Conservation (phyloP, 192 early-diverging fungal species). For the Umbelopsis ramanniana region DNA sequence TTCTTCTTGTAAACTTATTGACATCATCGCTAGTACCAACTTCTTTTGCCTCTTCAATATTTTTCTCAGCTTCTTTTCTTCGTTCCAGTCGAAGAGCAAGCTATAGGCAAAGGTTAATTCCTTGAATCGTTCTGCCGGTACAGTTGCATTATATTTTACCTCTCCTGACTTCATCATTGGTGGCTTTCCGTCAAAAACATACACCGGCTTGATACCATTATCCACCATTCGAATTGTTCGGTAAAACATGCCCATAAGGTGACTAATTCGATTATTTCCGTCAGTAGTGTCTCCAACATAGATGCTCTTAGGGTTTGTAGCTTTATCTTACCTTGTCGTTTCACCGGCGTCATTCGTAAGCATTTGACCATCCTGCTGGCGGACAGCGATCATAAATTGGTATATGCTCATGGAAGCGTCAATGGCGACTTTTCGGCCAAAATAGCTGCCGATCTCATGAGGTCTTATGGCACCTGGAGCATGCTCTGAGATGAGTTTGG, state of each 20-base stretch:
- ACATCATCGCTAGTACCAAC: constrained; percentile 78
- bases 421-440: constrained; percentile 95
- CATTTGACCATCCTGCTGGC: constrained; percentile 85
- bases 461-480: constrained; percentile 83
- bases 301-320: not conserved
- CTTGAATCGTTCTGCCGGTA: no score
- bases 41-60: constrained; percentile 75
- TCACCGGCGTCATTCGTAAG: constrained; percentile 89
- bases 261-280: constrained; percentile 53
- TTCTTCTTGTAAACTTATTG: constrained; percentile 84
- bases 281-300: not conserved
- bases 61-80: constrained; percentile 71
- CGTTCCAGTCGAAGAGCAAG: constrained; percentile 74
- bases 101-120: constrained; percentile 28
- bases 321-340: constrained; percentile 74
- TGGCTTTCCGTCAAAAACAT: constrained; percentile 99
- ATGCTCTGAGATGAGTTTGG: constrained; percentile 91
- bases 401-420: constrained; percentile 98
- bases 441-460: constrained; percentile 86
- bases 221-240: constrained; percentile 97
- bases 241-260: constrained; percentile 96
- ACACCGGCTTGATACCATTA: constrained; percentile 93
- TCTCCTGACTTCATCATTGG: constrained; percentile 91
- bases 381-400: constrained; percentile 98
- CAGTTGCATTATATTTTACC: constrained; percentile 39